These are phyloP conservation scores for Mrakia hoshinonis DNA, from an alignment of 768 basidiomycete genomes.

Conservation along the genomic window DNA sequence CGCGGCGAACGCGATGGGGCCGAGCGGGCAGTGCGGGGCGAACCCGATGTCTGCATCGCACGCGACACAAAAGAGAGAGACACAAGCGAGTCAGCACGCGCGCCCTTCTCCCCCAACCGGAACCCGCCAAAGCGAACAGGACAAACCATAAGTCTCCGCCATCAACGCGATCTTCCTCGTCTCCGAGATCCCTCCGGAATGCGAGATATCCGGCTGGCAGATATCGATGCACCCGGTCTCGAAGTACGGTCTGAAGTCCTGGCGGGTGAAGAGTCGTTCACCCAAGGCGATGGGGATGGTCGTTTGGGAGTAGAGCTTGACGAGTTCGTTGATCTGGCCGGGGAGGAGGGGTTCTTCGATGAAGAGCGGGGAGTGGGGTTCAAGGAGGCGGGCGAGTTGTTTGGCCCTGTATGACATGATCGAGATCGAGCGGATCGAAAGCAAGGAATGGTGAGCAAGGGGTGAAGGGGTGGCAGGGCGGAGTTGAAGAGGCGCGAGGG, in stretches of 20 bases:
- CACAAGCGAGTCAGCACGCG: neutral
- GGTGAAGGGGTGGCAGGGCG: constrained; percentile 47
- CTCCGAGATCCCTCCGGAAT: constrained; percentile 48
- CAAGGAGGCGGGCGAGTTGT: constrained; percentile 55
- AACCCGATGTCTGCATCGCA: constrained; percentile 48
- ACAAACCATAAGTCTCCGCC: constrained; percentile 47
- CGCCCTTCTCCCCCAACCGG: no score
- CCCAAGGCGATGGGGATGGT: constrained; percentile 53
- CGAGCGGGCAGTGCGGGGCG: constrained; percentile 65
- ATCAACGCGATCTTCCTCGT: constrained; percentile 53
- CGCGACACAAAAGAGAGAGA: no score
- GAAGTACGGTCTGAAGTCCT: constrained; percentile 46
- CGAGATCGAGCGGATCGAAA: constrained; percentile 44
- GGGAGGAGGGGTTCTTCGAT: constrained; percentile 60
- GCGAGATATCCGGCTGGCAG: constrained; percentile 56
- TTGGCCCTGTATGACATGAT: constrained; percentile 57
- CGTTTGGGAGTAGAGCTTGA: constrained; percentile 50
- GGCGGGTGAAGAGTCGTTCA: constrained; percentile 56
- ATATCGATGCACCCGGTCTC: constrained; percentile 54
- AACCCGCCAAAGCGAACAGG: constrained; percentile 29
- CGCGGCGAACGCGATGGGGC: constrained; percentile 60
- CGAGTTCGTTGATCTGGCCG: constrained; percentile 55
- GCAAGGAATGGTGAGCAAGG: constrained; percentile 38
- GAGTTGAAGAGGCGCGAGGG: constrained; percentile 33
- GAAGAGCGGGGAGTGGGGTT: constrained; percentile 55